phyloP scores from a whole-genome alignment of 148 eudicot species.

The Gaultheria prostrata region DNA sequence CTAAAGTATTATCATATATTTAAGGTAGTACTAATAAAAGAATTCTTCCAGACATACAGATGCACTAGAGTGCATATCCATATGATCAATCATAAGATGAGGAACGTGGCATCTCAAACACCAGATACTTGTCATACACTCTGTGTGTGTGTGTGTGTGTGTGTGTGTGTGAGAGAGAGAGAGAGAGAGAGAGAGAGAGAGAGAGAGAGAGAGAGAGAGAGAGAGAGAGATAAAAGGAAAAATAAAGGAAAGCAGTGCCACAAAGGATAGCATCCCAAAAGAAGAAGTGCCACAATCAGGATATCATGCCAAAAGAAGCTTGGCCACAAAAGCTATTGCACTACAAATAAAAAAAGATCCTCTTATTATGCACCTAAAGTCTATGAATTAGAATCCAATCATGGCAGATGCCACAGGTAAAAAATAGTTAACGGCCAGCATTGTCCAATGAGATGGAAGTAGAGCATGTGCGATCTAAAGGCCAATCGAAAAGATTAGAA shows the following conservation, averaged over 20 bases:
- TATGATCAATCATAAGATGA: background rate
- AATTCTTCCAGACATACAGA: background rate
- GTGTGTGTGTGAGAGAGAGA: too few species aligned
- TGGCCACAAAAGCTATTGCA: background rate
- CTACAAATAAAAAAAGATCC: background rate
- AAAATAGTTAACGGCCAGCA: background rate
- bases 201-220: background rate
- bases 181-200: background rate
- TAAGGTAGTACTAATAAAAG: background rate
- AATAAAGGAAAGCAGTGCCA: background rate
- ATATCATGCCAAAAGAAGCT: background rate
- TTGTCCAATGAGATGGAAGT: background rate
- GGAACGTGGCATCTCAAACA: conserved; percentile 8
- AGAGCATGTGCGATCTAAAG: background rate
- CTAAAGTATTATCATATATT: background rate
- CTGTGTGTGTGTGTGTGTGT: too few species aligned
- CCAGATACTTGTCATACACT: background rate
- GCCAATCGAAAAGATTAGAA: background rate
- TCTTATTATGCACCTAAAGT: background rate
- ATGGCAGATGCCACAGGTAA: background rate
- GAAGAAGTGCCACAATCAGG: background rate
- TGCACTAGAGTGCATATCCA: background rate
- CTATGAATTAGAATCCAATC: background rate
- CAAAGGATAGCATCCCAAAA: background rate
- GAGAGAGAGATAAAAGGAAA: background rate